Conservation (phyloP, 2,329 filamentous ascomycete species). For the Parascedosporium putredinis region DNA sequence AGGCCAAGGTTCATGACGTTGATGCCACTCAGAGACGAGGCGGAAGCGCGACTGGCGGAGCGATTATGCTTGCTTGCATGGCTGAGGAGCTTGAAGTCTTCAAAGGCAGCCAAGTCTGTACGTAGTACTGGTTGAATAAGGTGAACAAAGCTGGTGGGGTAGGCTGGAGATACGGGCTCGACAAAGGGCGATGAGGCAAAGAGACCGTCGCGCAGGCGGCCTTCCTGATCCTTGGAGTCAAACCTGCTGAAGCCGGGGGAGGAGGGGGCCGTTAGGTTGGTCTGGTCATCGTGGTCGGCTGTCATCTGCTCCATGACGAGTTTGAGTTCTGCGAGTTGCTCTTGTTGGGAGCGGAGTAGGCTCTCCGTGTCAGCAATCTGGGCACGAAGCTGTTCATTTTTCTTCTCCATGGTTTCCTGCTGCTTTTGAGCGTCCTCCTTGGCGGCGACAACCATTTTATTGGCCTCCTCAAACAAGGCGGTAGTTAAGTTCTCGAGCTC, state of each 20-base stretch:
- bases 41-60: conserved; percentile 35
- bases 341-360: conserved; percentile 79
- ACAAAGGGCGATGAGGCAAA: conserved; percentile 24
- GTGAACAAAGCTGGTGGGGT: conserved; percentile 66
- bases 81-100: conserved; percentile 74
- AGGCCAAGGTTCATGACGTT: conserved; percentile 27
- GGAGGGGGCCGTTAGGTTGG: conserved; percentile 64
- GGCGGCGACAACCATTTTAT: conserved; percentile 91
- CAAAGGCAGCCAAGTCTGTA: conserved; percentile 68
- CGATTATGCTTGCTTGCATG: conserved; percentile 50
- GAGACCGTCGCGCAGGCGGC: conserved; percentile 28
- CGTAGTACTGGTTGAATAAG: conserved; percentile 75
- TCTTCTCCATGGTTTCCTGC: conserved; percentile 68
- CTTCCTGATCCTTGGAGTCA: conserved; percentile 59
- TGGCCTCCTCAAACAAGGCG: conserved; percentile 94
- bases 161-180: conserved; percentile 40
- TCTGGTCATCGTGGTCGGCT: conserved; percentile 61
- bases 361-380: conserved; percentile 81
- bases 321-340: conserved; percentile 87
- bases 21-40: conserved; percentile 19
- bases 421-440: conserved; percentile 83
- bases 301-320: conserved; percentile 82
- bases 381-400: conserved; percentile 76
- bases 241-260: conserved; percentile 68
- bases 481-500: conserved; percentile 86